These are phyloP conservation scores for carrot (Daucus carota) DNA, from an alignment of 129 eudicot genomes.

Conservation along the genomic window DNA sequence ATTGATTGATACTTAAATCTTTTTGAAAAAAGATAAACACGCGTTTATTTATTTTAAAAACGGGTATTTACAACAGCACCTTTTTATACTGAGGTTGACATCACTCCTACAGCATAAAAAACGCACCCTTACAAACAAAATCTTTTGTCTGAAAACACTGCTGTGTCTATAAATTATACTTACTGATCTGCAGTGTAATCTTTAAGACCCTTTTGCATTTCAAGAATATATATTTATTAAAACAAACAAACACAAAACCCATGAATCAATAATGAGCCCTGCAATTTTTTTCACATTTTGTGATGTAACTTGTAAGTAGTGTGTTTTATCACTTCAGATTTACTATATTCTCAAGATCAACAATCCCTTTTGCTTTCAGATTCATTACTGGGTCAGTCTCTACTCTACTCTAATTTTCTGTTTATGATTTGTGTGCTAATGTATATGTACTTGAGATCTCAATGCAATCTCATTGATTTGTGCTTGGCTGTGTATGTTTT, in stretches of 20 bases:
- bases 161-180: not conserved
- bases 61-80: not conserved
- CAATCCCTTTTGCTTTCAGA: not conserved
- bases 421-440: not conserved
- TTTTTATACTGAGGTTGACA: constrained; percentile 5
- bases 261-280: not conserved
- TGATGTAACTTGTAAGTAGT: not conserved
- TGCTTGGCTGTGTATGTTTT: not conserved
- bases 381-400: not conserved
- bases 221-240: not conserved
- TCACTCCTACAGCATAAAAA: not conserved
- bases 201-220: not conserved
- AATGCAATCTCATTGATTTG: not conserved
- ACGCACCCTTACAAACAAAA: not conserved
- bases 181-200: not conserved
- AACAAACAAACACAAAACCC: not conserved
- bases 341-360: not conserved
- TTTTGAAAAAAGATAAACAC: not conserved
- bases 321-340: not conserved
- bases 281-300: not conserved
- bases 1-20: not conserved
- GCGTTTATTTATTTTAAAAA: not conserved
- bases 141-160: not conserved
- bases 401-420: not conserved
- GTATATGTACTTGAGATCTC: not conserved